phyloP scores from a whole-genome alignment of 2,329 filamentous ascomycete genomes.

The Aschersonia sp. region DNA sequence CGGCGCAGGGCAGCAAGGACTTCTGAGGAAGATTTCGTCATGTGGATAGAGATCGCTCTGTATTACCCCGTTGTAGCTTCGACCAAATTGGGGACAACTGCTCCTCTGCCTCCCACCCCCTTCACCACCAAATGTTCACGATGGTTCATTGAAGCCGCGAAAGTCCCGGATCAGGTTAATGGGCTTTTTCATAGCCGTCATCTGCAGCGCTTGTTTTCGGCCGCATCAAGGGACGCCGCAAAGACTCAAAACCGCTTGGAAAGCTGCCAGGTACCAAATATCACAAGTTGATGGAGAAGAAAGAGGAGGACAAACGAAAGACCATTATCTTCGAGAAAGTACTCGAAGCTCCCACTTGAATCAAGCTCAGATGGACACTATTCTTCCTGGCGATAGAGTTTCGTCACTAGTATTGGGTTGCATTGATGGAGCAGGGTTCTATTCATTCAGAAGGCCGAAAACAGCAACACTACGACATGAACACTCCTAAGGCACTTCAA shows the following conservation, averaged over 20 bases:
- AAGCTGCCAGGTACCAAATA: background rate
- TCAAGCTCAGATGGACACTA: no score
- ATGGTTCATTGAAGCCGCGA: background rate
- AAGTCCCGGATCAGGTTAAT: background rate
- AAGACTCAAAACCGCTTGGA: background rate
- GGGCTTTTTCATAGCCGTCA: background rate
- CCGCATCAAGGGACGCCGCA: background rate
- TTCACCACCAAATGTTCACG: background rate
- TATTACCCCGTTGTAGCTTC: no score
- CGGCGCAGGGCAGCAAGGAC: no score
- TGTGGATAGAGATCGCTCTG: no score
- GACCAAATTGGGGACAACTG: no score
- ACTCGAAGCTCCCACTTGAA: background rate
- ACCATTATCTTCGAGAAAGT: background rate
- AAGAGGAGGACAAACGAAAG: background rate
- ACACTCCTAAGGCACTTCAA: no score
- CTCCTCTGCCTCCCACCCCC: background rate
- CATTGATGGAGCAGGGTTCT: no score
- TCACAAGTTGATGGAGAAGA: background rate
- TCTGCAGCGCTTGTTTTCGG: background rate
- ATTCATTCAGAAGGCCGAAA: no score
- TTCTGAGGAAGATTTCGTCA: no score
- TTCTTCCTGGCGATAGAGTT: no score
- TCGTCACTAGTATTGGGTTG: no score
- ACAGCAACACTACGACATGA: no score